Evolutionary conservation across 2,329 filamentous ascomycete genomes (phyloP).

Genomic region (Sarocladium strictum): DNA sequence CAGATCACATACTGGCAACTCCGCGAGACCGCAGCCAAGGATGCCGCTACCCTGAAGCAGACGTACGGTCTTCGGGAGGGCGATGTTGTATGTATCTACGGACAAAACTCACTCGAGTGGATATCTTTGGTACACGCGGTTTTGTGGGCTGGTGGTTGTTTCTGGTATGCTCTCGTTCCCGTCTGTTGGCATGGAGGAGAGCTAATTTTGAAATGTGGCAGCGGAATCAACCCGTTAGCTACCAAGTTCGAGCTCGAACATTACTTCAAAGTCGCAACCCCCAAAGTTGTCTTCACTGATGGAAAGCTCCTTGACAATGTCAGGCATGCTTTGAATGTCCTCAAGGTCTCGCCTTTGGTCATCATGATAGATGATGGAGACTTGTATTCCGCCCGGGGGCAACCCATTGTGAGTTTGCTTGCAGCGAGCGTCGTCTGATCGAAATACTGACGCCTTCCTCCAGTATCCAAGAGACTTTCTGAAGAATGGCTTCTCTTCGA

Average conservation of each 20-base stretch:
- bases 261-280: constrained; percentile 16
- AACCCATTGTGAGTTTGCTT: constrained; percentile 1
- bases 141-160: constrained; percentile 18
- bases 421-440: too few relatives aligned
- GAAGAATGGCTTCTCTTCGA: background rate
- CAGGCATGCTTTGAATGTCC: background rate
- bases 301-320: constrained; percentile 10
- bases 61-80: constrained; percentile 10
- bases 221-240: constrained; percentile 18
- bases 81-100: constrained; percentile 19
- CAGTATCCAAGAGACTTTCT: constrained; percentile 1
- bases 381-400: background rate
- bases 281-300: constrained; percentile 16
- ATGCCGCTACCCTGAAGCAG: constrained; percentile 13
- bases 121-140: constrained; percentile 15
- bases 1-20: constrained; percentile 15
- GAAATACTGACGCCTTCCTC: too few relatives aligned
- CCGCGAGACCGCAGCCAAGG: constrained; percentile 13
- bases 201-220: constrained; percentile 4
- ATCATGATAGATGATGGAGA: background rate
- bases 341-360: background rate
- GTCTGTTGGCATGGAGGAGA: too few relatives aligned
- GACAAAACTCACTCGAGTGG: constrained; percentile 17
- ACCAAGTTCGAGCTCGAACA: constrained; percentile 18
- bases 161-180: too few relatives aligned